Percentiles rank a stretch among this genome's conserved stretches.
Evolutionary conservation across 192 early-diverging fungal genomes (phyloP).

Genomic region (Podila epigama): DNA sequence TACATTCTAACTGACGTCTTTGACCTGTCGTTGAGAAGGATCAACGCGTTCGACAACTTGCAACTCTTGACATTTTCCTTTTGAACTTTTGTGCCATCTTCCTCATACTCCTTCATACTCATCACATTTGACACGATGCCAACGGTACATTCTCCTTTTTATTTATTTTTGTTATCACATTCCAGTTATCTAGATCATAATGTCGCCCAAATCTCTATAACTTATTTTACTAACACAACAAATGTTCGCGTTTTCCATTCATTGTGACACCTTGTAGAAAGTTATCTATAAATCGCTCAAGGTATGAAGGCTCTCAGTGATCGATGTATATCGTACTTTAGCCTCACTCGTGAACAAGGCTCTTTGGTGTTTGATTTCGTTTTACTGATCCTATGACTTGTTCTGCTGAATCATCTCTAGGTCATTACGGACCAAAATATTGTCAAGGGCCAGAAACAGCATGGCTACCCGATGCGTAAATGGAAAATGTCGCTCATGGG

Average conservation of each 20-base stretch:
- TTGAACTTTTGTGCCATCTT: not conserved
- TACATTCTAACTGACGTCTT: too few species aligned
- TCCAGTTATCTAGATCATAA: too few species aligned
- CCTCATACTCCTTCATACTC: not conserved
- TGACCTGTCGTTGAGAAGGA: too few species aligned
- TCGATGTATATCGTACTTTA: not conserved
- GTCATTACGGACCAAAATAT: conserved; percentile 36
- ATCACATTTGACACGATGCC: conserved; percentile 7
- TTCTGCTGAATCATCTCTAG: conserved; percentile 4
- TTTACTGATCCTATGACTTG: not conserved
- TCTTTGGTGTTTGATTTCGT: not conserved
- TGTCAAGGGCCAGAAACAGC: conserved; percentile 42
- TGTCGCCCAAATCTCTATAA: not conserved
- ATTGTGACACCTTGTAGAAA: conserved; percentile 4
- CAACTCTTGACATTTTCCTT: too few species aligned
- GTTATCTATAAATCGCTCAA: conserved; percentile 28
- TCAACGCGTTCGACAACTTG: too few species aligned
- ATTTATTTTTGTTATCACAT: too few species aligned
- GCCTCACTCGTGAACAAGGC: too few species aligned
- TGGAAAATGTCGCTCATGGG: conserved; percentile 58
- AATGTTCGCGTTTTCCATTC: not conserved
- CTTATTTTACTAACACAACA: not conserved
- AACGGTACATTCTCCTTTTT: too few species aligned
- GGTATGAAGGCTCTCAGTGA: conserved; percentile 4
- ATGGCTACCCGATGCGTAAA: conserved; percentile 51